phyloP scores from a whole-genome alignment of 805 yeast species.

The Torulaspora gathmanii region DNA sequence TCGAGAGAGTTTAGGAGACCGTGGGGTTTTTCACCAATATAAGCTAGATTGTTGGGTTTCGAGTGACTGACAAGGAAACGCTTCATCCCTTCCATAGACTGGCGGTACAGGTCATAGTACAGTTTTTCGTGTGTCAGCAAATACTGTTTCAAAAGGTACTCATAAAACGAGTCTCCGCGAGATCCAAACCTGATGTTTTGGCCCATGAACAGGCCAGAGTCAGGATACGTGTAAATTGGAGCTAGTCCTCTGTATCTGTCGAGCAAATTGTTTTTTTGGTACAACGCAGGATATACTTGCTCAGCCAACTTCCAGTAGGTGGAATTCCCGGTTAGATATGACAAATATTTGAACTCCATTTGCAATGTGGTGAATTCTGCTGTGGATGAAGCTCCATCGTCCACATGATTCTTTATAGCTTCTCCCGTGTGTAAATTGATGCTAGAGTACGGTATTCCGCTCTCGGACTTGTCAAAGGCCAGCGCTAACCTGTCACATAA shows the following conservation, averaged over 20 bases:
- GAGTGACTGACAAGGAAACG: constrained; percentile 59
- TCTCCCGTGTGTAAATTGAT: constrained; percentile 64
- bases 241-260: constrained; percentile 59
- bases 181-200: constrained; percentile 73
- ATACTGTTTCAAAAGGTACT: constrained; percentile 80
- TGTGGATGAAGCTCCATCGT: constrained; percentile 76
- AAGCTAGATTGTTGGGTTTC: constrained; percentile 57
- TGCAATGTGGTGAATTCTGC: constrained; percentile 88
- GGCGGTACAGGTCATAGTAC: constrained; percentile 70
- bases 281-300: constrained; percentile 63
- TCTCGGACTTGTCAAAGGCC: constrained; percentile 52
- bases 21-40: constrained; percentile 68
- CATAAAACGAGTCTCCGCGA: constrained; percentile 91
- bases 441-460: constrained; percentile 76
- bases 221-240: constrained; percentile 76
- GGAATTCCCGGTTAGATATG: constrained; percentile 73
- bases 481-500: constrained; percentile 70
- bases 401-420: constrained; percentile 58
- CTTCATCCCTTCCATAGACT: constrained; percentile 72
- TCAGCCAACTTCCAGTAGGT: constrained; percentile 78
- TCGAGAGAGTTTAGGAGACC: constrained; percentile 62
- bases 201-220: constrained; percentile 65
- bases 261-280: constrained; percentile 45
- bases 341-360: constrained; percentile 77
- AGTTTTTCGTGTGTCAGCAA: constrained; percentile 63